Evolutionary conservation across 768 basidiomycete species (phyloP).

Genomic region (Amanita rubescens): DNA sequence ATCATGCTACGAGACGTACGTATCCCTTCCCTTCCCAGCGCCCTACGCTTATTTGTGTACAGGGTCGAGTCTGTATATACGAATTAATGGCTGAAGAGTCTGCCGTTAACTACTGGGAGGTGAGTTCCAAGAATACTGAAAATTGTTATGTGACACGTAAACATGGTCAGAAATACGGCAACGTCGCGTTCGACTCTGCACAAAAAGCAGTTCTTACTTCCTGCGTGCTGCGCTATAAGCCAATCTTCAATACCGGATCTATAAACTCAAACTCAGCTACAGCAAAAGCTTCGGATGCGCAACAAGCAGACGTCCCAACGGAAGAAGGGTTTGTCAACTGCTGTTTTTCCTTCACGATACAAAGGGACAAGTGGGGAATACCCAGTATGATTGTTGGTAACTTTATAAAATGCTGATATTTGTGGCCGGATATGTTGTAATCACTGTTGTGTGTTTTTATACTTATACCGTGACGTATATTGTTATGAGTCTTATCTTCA

Average conservation of each 20-base stretch:
- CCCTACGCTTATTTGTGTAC: conserved; percentile 4
- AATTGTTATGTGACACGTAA: background rate
- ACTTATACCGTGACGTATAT: background rate
- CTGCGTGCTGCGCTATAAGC: conserved; percentile 80
- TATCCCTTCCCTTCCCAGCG: background rate
- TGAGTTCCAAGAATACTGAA: conserved; percentile 17
- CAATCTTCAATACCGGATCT: conserved; percentile 39
- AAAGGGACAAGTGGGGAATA: conserved; percentile 79
- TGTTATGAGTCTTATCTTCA: background rate
- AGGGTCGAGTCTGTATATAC: conserved; percentile 93
- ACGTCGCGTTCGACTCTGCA: conserved; percentile 84
- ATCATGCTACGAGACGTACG: conserved; percentile 79
- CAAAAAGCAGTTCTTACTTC: conserved; percentile 93
- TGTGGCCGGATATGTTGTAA: background rate
- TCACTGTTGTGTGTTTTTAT: background rate
- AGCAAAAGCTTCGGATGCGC: conserved; percentile 21
- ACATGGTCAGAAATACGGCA: conserved; percentile 75
- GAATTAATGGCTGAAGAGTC: conserved; percentile 98
- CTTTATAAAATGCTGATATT: conserved; percentile 59
- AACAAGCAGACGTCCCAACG: conserved; percentile 22
- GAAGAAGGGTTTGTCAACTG: conserved; percentile 80
- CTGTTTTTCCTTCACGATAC: conserved; percentile 88
- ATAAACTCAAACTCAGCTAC: conserved; percentile 21
- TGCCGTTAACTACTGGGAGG: conserved; percentile 98
- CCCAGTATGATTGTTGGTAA: conserved; percentile 90